Evolutionary conservation across 129 eudicot species (phyloP), one percentile per base, ranked within the genome.

Genomic region (Tanacetum coccineum): DNA sequence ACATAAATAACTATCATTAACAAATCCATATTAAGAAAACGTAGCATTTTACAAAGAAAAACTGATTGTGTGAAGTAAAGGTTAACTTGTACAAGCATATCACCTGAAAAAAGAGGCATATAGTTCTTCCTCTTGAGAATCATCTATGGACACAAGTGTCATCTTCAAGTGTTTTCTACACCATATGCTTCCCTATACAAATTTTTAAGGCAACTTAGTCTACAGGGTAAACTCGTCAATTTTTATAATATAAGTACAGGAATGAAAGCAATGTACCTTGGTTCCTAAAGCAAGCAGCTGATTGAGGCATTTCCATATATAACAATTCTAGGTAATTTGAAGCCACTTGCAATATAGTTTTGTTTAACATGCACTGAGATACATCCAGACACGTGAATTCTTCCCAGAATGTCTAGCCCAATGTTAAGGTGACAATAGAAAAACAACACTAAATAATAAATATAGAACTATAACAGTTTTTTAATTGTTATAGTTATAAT

Each of bases 101-200:
- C 72, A 86, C 98, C 98, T 84, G 87, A 71, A 82, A 89, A 73
- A 88, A 40, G 84, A 49, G 65, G 25, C 52, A 26, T 42, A 66
- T 73, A 84, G 98, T 68, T 93, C 95, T 67, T 88, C 98, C 74
- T 93, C 96, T 74, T 81, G 92, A 74, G 95, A 93, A 54, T 84
- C 98, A 66, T 75, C 86, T n/a, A 81, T 76, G 50, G 98, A 86
- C 87, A 86, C 80, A 14, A 88, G 84, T 56, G 95, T 88, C 98
- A 93, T 84, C 76, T 89, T 82, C 70, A 93, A 74, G 84, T 93
- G 98, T 82, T 93, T 93, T 65, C 74, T 67, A 75, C 89, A 78
- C 96, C 98, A 93, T 61, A 73, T 60, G 66, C 85, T 80, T 71
- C 98, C 98, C 89, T 63, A 26, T 30, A 54, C 4, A 65, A 49